phyloP scores from a whole-genome alignment of 352 stramenopile species.

The Phytophthora pistaciae region DNA sequence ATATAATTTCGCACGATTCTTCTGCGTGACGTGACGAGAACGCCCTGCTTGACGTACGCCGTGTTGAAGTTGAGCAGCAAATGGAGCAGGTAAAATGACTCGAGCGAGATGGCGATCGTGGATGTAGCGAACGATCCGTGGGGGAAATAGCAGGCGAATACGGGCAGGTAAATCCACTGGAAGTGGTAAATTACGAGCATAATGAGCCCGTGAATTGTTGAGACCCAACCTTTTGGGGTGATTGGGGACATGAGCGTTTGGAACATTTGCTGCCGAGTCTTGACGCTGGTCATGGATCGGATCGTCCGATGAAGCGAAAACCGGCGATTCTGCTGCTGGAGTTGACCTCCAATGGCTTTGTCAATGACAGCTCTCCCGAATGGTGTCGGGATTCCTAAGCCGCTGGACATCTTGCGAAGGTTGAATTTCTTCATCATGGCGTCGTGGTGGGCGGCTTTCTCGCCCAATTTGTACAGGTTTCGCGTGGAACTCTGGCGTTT shows the following conservation, averaged over 20 bases:
- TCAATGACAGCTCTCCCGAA: conserved; percentile 17
- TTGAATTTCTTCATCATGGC: conserved; percentile 22
- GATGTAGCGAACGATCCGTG: not conserved
- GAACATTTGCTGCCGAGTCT: not conserved
- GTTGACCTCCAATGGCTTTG: conserved; percentile 3
- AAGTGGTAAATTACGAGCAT: conserved; percentile 21
- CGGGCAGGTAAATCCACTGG: conserved; percentile 17
- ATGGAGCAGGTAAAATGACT: conserved; percentile 9
- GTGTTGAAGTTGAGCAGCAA: conserved; percentile 34
- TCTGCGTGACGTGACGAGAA: conserved; percentile 19
- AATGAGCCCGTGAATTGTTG: conserved; percentile 4
- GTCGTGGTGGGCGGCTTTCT: conserved; percentile 13
- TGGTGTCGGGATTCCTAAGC: not conserved
- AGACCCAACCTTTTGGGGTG: conserved; percentile 8
- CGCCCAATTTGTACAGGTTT: conserved; percentile 19
- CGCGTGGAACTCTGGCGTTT: not conserved
- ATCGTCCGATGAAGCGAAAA: conserved; percentile 9
- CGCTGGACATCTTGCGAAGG: conserved; percentile 19
- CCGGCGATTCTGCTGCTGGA: too few species aligned
- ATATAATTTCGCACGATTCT: conserved; percentile 22
- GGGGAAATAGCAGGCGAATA: conserved; percentile 9
- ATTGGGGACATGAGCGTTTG: conserved; percentile 6
- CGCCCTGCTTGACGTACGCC: conserved; percentile 10
- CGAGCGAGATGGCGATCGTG: conserved; percentile 1
- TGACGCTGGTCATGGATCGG: not conserved